These are phyloP conservation scores for Lathyrus oleraceus DNA, from an alignment of 306 rosid genomes.

Conservation along the genomic window DNA sequence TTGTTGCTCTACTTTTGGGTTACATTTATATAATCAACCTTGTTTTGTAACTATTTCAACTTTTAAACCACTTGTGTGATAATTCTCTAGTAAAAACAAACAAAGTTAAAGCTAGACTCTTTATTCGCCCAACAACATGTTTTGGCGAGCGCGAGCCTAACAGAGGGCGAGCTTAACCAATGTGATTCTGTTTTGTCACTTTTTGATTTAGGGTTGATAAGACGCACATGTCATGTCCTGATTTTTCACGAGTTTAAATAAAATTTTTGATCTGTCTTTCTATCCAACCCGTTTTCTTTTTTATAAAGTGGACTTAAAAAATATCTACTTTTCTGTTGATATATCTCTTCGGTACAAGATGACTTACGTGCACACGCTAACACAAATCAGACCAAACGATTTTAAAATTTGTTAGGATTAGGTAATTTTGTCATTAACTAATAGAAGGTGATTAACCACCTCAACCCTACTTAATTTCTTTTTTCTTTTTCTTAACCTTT, in stretches of 20 bases:
- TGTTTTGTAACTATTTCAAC: constrained; percentile 2
- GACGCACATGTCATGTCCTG: fast-evolving
- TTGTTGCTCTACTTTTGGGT: constrained; percentile 22
- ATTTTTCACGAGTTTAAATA: too few relatives aligned
- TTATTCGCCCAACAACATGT: too few relatives aligned
- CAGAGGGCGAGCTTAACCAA: too few relatives aligned
- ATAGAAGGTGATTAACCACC: constrained; percentile 16
- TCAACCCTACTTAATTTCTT: constrained; percentile 33
- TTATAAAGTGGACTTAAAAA: too few relatives aligned
- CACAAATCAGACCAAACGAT: not conserved
- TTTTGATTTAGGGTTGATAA: too few relatives aligned
- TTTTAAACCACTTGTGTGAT: constrained; percentile 23
- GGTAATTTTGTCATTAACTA: constrained; percentile 34
- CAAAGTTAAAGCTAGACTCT: too few relatives aligned
- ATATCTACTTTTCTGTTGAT: not conserved
- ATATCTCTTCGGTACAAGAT: not conserved
- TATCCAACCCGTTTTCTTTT: not conserved
- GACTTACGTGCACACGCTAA: too few relatives aligned
- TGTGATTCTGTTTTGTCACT: too few relatives aligned
- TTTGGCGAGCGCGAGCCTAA: too few relatives aligned
- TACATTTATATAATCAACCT: constrained; percentile 13
- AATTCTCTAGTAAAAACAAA: not conserved
- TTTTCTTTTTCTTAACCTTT: constrained; percentile 31
- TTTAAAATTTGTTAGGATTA: not conserved
- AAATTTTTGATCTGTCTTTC: too few relatives aligned